Percentiles rank a stretch among this genome's conserved stretches.
phyloP scores from a whole-genome alignment of 163 green algal species.

The Chlorella variabilis region DNA sequence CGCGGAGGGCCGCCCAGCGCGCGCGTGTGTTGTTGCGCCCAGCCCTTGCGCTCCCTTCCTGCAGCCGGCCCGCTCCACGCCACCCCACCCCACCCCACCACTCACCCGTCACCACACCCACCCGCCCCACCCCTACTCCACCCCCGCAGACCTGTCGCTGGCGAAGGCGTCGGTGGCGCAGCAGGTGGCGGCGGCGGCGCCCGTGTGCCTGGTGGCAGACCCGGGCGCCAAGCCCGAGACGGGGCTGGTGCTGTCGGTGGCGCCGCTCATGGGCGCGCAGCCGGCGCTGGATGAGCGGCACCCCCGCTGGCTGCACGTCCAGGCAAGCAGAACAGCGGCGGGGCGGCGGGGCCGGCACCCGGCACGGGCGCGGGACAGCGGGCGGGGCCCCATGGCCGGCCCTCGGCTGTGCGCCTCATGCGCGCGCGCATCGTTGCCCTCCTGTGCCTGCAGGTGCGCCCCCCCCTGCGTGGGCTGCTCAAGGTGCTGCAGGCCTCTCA shows the following conservation, averaged over 20 bases:
- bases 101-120: neutral
- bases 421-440: too few species aligned
- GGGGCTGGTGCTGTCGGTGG: constrained; percentile 70
- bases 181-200: constrained; percentile 39
- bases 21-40: neutral
- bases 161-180: constrained; percentile 22
- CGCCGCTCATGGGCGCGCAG: constrained; percentile 70
- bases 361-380: too few species aligned
- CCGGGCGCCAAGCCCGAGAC: constrained; percentile 53
- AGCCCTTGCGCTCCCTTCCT: neutral
- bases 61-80: neutral
- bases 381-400: neutral
- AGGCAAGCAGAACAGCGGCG: neutral
- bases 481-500: constrained; percentile 33
- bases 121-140: neutral
- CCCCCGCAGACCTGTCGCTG: constrained; percentile 9
- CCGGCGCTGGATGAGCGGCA: constrained; percentile 63
- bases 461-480: constrained; percentile 70
- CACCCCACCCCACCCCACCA: neutral
- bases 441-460: constrained; percentile 68
- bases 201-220: constrained; percentile 69
- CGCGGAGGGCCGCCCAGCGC: too few species aligned
- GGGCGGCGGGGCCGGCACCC: neutral
- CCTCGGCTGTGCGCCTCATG: too few species aligned
- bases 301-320: constrained; percentile 82